Conservation (phyloP, 495 filamentous ascomycete genomes). For the Penicillium bovifimosum region DNA sequence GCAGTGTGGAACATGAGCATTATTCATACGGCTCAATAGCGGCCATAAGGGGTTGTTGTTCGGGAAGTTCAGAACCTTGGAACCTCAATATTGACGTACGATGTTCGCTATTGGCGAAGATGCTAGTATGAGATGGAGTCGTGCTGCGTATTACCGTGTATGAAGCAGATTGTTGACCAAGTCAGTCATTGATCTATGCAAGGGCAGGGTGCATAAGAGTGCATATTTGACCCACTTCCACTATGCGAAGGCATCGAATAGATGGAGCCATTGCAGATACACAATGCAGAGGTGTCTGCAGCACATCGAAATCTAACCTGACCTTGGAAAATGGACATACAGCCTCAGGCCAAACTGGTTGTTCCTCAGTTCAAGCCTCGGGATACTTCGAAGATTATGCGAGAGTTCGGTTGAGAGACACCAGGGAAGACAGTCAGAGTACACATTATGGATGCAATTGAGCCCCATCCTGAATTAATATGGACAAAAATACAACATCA, state of each 20-base stretch:
- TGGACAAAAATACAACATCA: slow-evolving; percentile 8
- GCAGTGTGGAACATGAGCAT: no score
- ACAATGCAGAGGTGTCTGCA: background rate
- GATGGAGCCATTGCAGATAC: no score
- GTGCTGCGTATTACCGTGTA: background rate
- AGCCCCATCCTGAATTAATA: slow-evolving; percentile 1
- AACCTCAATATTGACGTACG: no score
- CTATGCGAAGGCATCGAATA: background rate
- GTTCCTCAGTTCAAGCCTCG: no score
- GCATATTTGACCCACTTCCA: background rate
- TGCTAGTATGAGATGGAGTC: background rate
- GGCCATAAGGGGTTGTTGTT: no score
- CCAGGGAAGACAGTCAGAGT: background rate
- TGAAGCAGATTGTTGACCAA: background rate
- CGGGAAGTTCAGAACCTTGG: no score
- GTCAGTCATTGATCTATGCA: background rate
- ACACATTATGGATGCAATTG: slow-evolving; percentile 8
- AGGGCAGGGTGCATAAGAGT: background rate
- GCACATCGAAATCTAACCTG: background rate
- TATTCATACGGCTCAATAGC: no score
- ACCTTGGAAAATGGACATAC: background rate
- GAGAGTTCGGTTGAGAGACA: no score
- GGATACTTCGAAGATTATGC: no score
- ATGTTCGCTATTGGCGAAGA: no score
- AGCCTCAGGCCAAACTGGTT: no score